Percentiles rank a stretch among this genome's conserved stretches.
These are phyloP conservation scores for sweet orange (Citrus sinensis) DNA, from an alignment of 345 rosid genomes.

Conservation along the genomic window DNA sequence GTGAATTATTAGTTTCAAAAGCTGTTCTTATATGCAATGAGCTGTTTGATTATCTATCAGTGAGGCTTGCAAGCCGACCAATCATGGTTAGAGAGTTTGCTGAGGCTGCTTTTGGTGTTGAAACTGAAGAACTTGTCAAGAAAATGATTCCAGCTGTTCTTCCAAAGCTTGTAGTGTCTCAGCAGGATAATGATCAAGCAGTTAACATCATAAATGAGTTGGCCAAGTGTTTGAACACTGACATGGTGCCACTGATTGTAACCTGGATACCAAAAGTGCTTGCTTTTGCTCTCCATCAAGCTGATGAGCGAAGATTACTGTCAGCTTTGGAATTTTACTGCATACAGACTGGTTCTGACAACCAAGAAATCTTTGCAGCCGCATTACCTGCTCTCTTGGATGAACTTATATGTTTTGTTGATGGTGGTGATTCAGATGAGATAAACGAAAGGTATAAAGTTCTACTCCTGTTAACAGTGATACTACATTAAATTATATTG, in stretches of 20 bases:
- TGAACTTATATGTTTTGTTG: constrained; percentile 87
- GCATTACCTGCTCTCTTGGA: constrained; percentile 92
- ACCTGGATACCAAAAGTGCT: constrained; percentile 93
- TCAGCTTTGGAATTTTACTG: constrained; percentile 82
- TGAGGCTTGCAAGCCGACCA: constrained; percentile 60
- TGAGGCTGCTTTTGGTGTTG: constrained; percentile 82
- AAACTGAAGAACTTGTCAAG: constrained; percentile 59
- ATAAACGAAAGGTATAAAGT: constrained; percentile 63
- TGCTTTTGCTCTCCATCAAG: constrained; percentile 79
- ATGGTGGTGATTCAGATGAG: constrained; percentile 67
- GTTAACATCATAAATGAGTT: constrained; percentile 54
- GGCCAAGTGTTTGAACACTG: constrained; percentile 69
- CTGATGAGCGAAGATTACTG: constrained; percentile 56
- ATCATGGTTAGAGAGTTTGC: constrained; percentile 79
- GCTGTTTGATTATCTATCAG: constrained; percentile 63
- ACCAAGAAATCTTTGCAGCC: constrained; percentile 86
- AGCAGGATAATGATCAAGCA: constrained; percentile 63
- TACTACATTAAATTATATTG: background rate
- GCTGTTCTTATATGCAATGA: constrained; percentile 52
- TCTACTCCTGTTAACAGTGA: background rate
- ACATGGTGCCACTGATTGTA: constrained; percentile 69
- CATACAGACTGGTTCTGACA: constrained; percentile 74
- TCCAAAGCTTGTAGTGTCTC: constrained; percentile 87
- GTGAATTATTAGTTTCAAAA: constrained; percentile 55
- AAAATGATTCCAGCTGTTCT: constrained; percentile 83